A percentile compares a stretch with the other conserved stretches of the same genome.
Conservation (phyloP, 169 alveolate species). For the Eimeria necatrix region DNA sequence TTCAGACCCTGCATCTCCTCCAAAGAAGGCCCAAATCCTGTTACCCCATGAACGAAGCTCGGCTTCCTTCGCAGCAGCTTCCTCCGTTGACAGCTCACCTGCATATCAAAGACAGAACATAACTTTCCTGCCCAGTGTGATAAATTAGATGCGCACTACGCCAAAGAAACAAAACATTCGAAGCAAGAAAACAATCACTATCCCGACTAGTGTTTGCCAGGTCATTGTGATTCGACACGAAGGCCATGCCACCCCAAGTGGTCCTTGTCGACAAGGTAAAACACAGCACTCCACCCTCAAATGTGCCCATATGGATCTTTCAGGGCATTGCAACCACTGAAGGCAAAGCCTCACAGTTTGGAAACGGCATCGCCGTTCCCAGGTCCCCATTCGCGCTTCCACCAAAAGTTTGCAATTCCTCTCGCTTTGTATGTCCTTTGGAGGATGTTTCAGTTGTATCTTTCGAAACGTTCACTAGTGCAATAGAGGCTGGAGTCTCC, state of each 20-base stretch:
- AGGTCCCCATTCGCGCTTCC: not conserved
- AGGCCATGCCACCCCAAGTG: not conserved
- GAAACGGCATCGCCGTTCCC: not conserved
- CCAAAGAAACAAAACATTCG: not conserved
- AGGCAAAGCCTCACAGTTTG: conserved; percentile 36
- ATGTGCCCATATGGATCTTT: not conserved
- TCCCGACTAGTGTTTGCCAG: no score
- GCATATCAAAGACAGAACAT: not conserved
- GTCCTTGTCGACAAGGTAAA: not conserved
- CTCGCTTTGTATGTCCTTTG: not conserved
- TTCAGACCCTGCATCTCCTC: conserved; percentile 56
- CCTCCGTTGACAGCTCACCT: conserved; percentile 81
- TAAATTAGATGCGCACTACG: not conserved
- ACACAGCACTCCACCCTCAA: not conserved
- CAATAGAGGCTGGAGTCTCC: not conserved
- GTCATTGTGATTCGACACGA: no score
- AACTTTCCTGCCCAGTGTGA: not conserved
- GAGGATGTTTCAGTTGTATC: not conserved
- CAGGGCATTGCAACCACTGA: not conserved
- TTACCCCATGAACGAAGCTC: conserved; percentile 65
- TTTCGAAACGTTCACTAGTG: not conserved
- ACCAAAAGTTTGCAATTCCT: conserved; percentile 13
- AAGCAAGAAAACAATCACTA: not conserved
- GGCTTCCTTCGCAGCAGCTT: conserved; percentile 74
- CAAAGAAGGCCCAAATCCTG: conserved; percentile 70